Evolutionary conservation across 1,284 basidiomycete genomes (phyloP).

Genomic region (Boletus semigastroideus): DNA sequence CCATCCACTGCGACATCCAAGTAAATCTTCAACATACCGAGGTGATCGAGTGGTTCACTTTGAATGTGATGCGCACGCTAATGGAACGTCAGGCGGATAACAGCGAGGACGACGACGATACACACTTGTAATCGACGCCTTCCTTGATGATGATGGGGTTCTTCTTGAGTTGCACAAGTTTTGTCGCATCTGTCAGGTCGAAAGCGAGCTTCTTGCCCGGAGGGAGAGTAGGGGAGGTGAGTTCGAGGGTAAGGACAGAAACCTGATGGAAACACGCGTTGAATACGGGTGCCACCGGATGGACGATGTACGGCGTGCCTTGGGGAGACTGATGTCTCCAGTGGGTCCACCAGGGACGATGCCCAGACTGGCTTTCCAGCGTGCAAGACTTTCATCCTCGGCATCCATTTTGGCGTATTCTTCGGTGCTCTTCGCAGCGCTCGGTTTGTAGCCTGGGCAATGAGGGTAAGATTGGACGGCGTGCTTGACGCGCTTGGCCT

Average conservation of each 20-base stretch:
- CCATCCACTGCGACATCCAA: background rate
- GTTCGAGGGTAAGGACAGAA: conserved; percentile 66
- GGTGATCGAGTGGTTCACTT: conserved; percentile 82
- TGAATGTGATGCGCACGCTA: conserved; percentile 78
- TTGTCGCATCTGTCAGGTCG: conserved; percentile 49
- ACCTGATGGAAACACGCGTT: conserved; percentile 44
- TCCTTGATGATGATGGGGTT: conserved; percentile 81
- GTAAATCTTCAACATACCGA: conserved; percentile 50
- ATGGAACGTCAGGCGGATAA: conserved; percentile 7
- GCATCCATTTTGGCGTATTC: conserved; percentile 80
- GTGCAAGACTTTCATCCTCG: conserved; percentile 79
- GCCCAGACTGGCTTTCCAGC: conserved; percentile 91
- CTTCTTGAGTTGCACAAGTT: conserved; percentile 58
- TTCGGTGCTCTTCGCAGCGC: conserved; percentile 62
- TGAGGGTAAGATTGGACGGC: conserved; percentile 18
- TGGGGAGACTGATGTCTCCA: conserved; percentile 52
- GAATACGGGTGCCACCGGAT: conserved; percentile 7
- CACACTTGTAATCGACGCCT: conserved; percentile 78
- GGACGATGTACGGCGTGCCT: conserved; percentile 43
- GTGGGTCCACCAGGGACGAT: conserved; percentile 56
- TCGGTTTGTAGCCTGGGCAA: conserved; percentile 68
- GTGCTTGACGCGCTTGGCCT: conserved; percentile 5
- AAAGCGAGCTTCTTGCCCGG: conserved; percentile 59
- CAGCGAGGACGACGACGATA: background rate
- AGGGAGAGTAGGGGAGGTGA: conserved; percentile 67